Percentiles rank a stretch among this genome's conserved stretches.
Evolutionary conservation across 495 filamentous ascomycete species (phyloP).

Genomic region (Aspergillus saccharolyticus): DNA sequence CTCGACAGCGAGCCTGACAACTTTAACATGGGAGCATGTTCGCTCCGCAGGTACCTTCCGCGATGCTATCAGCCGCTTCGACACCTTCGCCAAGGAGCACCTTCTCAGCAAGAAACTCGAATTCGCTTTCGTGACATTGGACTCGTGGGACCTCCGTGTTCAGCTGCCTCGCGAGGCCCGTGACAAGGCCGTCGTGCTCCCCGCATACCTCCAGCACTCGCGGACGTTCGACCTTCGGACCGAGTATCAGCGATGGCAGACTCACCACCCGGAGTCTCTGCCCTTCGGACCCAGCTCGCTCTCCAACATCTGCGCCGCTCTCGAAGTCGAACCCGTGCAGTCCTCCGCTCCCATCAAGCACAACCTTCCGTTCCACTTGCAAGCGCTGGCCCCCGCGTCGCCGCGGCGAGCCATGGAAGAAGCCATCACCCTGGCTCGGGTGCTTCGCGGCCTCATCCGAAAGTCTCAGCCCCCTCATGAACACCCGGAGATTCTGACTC

Average conservation of each 20-base stretch:
- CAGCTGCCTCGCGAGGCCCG: slow-evolving; percentile 95
- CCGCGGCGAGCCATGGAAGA: slow-evolving; percentile 97
- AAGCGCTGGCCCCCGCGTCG: slow-evolving; percentile 94
- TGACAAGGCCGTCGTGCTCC: slow-evolving; percentile 94
- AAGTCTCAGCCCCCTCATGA: slow-evolving; percentile 94
- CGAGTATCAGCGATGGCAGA: slow-evolving; percentile 97
- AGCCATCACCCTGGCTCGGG: slow-evolving; percentile 86
- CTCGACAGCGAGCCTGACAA: slow-evolving; percentile 83
- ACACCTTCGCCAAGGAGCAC: slow-evolving; percentile 85
- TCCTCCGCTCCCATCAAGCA: slow-evolving; percentile 97
- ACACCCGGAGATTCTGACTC: slow-evolving; percentile 86
- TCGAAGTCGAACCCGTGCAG: slow-evolving; percentile 95
- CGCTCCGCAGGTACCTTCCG: slow-evolving; percentile 93
- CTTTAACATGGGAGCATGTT: slow-evolving; percentile 97
- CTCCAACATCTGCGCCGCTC: slow-evolving; percentile 93
- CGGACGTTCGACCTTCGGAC: slow-evolving; percentile 93
- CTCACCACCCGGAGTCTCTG: slow-evolving; percentile 93
- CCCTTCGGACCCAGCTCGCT: slow-evolving; percentile 93
- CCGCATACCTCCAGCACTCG: slow-evolving; percentile 95
- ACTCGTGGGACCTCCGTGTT: slow-evolving; percentile 97
- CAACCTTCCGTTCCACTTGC: slow-evolving; percentile 94
- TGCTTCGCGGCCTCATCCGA: slow-evolving; percentile 83
- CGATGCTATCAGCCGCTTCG: slow-evolving; percentile 92
- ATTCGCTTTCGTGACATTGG: slow-evolving; percentile 96
- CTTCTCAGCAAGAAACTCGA: slow-evolving; percentile 79